These are phyloP conservation scores for Cutaneotrichosporon spelunceum DNA, from an alignment of 1,284 basidiomycete species.

Conservation along the genomic window DNA sequence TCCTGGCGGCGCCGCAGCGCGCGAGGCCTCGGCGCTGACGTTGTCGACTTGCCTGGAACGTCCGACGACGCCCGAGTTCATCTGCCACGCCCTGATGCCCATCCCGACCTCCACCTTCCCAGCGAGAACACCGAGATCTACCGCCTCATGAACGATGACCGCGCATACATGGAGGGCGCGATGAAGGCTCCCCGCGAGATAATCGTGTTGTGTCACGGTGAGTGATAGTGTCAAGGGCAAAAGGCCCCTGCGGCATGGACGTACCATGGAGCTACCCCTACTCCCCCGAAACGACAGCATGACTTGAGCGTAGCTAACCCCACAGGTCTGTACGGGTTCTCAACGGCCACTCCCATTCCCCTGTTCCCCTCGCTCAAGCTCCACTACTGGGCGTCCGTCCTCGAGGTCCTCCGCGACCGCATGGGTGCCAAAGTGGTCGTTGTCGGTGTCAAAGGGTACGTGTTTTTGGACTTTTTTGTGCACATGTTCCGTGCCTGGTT, in stretches of 20 bases:
- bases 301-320: slow-evolving; percentile 4
- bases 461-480: slow-evolving; percentile 7
- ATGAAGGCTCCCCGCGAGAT: slow-evolving; percentile 77
- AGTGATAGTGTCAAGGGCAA: neutral
- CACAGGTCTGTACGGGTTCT: slow-evolving; percentile 85
- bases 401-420: slow-evolving; percentile 74
- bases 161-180: slow-evolving; percentile 62
- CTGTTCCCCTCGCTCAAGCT: slow-evolving; percentile 62
- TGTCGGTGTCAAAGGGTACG: slow-evolving; percentile 88
- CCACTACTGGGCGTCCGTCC: slow-evolving; percentile 92
- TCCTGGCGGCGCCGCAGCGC: neutral
- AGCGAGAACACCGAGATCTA: slow-evolving; percentile 58
- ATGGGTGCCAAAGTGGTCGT: slow-evolving; percentile 91
- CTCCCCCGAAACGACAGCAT: neutral
- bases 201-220: slow-evolving; percentile 92
- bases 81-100: slow-evolving; percentile 13
- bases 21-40: neutral
- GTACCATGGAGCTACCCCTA: neutral
- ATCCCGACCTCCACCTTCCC: slow-evolving; percentile 35
- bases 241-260: neutral
- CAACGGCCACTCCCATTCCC: slow-evolving; percentile 69
- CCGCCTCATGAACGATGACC: slow-evolving; percentile 66
- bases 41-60: slow-evolving; percentile 3
- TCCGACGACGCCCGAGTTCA: slow-evolving; percentile 9
- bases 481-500: slow-evolving; percentile 8